These are phyloP conservation scores for Colletotrichum brevisporum DNA, from an alignment of 2,329 filamentous ascomycete species.

Conservation along the genomic window DNA sequence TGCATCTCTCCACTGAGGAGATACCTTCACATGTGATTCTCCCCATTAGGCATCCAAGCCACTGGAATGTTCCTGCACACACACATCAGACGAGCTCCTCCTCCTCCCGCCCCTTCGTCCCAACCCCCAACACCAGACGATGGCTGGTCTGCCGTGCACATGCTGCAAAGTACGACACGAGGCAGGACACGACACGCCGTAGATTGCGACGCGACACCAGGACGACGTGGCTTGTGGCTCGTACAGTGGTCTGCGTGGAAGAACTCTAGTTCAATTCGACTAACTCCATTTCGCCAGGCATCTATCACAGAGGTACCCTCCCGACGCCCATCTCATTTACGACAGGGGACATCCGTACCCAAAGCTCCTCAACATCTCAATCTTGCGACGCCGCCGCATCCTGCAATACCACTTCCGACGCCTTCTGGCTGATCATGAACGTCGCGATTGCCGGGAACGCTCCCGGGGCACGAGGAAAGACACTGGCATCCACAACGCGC, in stretches of 20 bases:
- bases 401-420: slow-evolving; percentile 57
- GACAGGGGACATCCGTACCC: background rate
- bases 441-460: slow-evolving; percentile 48
- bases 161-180: no score
- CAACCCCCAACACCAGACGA: slow-evolving; percentile 23
- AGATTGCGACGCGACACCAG: slow-evolving; percentile 28
- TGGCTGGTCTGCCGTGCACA: background rate
- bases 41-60: slow-evolving; percentile 1
- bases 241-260: slow-evolving; percentile 14
- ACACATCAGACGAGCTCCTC: slow-evolving; percentile 27
- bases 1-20: no score
- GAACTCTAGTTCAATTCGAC: slow-evolving; percentile 8
- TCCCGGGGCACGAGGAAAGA: slow-evolving; percentile 65
- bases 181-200: background rate
- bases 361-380: background rate
- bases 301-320: background rate
- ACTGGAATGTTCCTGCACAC: slow-evolving; percentile 21
- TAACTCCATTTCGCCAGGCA: background rate
- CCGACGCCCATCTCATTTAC: slow-evolving; percentile 5
- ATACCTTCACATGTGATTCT: slow-evolving; percentile 35
- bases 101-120: slow-evolving; percentile 4
- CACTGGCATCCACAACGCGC: slow-evolving; percentile 73
- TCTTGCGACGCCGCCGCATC: background rate
- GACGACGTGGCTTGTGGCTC: slow-evolving; percentile 35
- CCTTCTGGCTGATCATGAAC: slow-evolving; percentile 73